These are phyloP conservation scores for Aurifilum marmelostoma DNA, from an alignment of 2,329 filamentous ascomycete genomes.

Conservation along the genomic window DNA sequence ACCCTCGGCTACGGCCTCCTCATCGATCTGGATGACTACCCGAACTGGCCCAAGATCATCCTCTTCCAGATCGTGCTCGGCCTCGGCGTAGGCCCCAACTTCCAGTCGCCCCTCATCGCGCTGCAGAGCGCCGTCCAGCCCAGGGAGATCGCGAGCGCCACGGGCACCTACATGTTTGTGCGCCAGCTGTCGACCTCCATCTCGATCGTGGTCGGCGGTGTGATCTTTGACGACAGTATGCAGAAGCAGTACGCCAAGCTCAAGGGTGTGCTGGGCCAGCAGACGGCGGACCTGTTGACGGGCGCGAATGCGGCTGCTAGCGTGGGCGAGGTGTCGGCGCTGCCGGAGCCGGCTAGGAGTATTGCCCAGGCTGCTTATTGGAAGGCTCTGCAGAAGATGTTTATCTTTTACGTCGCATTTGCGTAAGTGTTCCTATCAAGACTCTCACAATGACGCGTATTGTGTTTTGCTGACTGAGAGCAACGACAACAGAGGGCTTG, in stretches of 20 bases:
- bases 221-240: conserved; percentile 47
- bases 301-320: conserved; percentile 65
- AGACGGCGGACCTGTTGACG: conserved; percentile 55
- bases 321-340: conserved; percentile 56
- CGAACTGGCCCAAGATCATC: conserved; percentile 52
- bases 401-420: conserved; percentile 58
- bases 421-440: conserved; percentile 33
- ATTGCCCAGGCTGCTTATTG: conserved; percentile 53
- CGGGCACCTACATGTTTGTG: conserved; percentile 63
- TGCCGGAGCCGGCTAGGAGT: conserved; percentile 50
- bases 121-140: conserved; percentile 65
- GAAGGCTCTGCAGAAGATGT: conserved; percentile 58
- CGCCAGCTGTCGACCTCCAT: conserved; percentile 61
- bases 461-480: background rate
- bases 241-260: conserved; percentile 39
- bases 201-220: conserved; percentile 60
- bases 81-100: conserved; percentile 64
- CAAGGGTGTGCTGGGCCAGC: conserved; percentile 36
- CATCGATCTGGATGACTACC: conserved; percentile 56
- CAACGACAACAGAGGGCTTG: conserved; percentile 39
- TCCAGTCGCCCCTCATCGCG: conserved; percentile 64
- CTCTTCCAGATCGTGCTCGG: conserved; percentile 63
- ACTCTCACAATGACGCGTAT: background rate
- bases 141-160: conserved; percentile 64
- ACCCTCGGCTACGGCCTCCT: conserved; percentile 62